Evolutionary conservation across 257 asterid genomes (phyloP).

Genomic region (Lavandula angustifolia): DNA sequence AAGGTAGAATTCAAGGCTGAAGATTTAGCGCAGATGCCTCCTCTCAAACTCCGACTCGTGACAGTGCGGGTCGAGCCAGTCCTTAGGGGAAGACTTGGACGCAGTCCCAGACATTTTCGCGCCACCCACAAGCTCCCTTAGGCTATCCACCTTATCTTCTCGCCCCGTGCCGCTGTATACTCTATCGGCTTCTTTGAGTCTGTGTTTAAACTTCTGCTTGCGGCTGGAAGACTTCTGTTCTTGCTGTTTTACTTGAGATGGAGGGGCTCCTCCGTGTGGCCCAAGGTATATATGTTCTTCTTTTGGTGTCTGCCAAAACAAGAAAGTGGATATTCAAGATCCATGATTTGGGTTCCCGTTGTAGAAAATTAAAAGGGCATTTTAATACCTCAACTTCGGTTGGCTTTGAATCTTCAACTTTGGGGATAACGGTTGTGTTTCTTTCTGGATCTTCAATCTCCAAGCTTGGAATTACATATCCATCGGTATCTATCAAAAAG

Average conservation of each 20-base stretch:
- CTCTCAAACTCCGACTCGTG: conserved; percentile 78
- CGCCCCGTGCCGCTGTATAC: conserved; percentile 61
- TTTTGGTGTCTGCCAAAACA: conserved; percentile 46
- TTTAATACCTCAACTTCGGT: conserved; percentile 48
- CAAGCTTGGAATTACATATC: conserved; percentile 89
- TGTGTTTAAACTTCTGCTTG: conserved; percentile 77
- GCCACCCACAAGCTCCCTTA: conserved; percentile 82
- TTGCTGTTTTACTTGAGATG: conserved; percentile 68
- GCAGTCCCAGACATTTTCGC: conserved; percentile 48
- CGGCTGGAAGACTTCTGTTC: conserved; percentile 56
- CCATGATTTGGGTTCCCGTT: neutral
- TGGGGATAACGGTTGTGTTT: conserved; percentile 35
- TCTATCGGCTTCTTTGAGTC: conserved; percentile 77
- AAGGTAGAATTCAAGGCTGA: neutral
- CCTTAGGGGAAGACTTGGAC: conserved; percentile 60
- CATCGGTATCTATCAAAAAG: conserved; percentile 66
- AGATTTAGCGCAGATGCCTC: conserved; percentile 38
- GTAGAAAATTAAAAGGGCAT: neutral
- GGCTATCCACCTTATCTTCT: conserved; percentile 73
- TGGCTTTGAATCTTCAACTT: conserved; percentile 52
- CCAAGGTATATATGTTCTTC: conserved; percentile 86
- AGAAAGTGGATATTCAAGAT: neutral
- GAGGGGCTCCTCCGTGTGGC: conserved; percentile 97
- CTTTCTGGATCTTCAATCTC: conserved; percentile 53
- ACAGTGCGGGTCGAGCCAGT: conserved; percentile 97